Evolutionary conservation across 495 filamentous ascomycete genomes (phyloP).

Genomic region (Aspergillus olivimuriae): DNA sequence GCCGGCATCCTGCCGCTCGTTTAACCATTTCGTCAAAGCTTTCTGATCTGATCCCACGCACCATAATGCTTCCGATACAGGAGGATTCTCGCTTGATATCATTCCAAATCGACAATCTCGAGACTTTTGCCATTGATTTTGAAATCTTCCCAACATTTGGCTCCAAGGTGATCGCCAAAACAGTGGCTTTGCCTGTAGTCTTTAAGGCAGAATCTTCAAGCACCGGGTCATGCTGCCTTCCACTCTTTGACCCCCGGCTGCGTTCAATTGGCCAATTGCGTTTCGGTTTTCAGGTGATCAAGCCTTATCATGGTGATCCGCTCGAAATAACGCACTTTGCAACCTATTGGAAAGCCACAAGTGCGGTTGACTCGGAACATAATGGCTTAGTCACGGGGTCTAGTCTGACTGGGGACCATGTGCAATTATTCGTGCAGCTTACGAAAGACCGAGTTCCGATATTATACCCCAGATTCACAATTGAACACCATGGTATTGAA

Average conservation of each 20-base stretch:
- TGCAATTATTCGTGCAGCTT: conserved; percentile 83
- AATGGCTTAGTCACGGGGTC: conserved; percentile 89
- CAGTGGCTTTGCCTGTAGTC: conserved; percentile 78
- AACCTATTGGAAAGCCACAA: conserved; percentile 98
- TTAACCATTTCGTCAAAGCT: conserved; percentile 94
- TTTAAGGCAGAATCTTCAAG: conserved; percentile 69
- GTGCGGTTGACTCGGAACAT: conserved; percentile 74
- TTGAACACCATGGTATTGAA: conserved; percentile 71
- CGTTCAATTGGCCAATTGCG: conserved; percentile 91
- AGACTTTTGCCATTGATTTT: conserved; percentile 91
- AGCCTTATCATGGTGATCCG: conserved; percentile 89
- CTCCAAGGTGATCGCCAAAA: conserved; percentile 93
- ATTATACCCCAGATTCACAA: conserved; percentile 74
- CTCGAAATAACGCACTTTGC: conserved; percentile 96
- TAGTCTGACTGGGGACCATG: conserved; percentile 87
- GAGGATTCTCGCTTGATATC: conserved; percentile 88
- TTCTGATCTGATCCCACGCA: conserved; percentile 92
- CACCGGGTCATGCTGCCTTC: conserved; percentile 75
- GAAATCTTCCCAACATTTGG: conserved; percentile 97
- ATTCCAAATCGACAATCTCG: conserved; percentile 90
- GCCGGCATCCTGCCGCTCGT: conserved; percentile 90
- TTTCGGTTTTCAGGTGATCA: conserved; percentile 93
- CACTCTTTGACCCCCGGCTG: conserved; percentile 86
- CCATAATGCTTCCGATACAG: conserved; percentile 89
- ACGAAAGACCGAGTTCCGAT: conserved; percentile 84